Evolutionary conservation across 1,139 yeast species (phyloP), one percentile per base, ranked within the genome.

Genomic region (Suzukiozyma palmioleophila): DNA sequence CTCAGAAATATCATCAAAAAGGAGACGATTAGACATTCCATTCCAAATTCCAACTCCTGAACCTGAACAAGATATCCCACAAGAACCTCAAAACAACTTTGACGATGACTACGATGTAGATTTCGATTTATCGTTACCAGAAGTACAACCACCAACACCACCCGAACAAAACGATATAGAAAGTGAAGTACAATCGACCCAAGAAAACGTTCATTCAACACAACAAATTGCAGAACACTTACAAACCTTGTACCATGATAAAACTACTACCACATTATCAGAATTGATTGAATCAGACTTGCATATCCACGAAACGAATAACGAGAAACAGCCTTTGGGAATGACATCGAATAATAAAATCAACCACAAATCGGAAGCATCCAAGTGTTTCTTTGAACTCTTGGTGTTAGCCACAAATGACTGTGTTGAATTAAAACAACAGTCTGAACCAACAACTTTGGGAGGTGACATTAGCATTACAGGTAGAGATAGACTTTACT

Each of bases 351-450:
- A 48, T 2, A 48, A 47, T n/a, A 53, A 41, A 16, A 45, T 66
- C 8, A 66, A 68, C 42, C 68, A 73, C 35, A 77, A 74, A 50
- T 69, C 69, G 46, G 81, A 83, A 50, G 92, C 90, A 1, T 77
- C 89, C 8, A 77, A 79, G 52, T 76, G 86, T 46, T 89, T 89
- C 60, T 88, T 89, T 54, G 95, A 89, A 56, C 60, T 89, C 56
- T 69, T 90, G 51, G 92, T 88, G 1, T 66, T 89, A 46, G 95
- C 96, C 1, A 84, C 95, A 8, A 72, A 80, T 41, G 92, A 84
- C 50, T 82, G 90, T 38, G 64, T 89, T 37, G 63, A 69, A 16
- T 59, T 89, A 34, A 62, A 75, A 25, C 96, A 89, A 63, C 65
- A 69, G 11, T 32, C 43, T 3, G 51, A 55, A 3, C 48, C 41